Percentiles rank a stretch among this genome's conserved stretches.
Evolutionary conservation across 495 filamentous ascomycete species (phyloP).

Genomic region (Xylaria intraflava): DNA sequence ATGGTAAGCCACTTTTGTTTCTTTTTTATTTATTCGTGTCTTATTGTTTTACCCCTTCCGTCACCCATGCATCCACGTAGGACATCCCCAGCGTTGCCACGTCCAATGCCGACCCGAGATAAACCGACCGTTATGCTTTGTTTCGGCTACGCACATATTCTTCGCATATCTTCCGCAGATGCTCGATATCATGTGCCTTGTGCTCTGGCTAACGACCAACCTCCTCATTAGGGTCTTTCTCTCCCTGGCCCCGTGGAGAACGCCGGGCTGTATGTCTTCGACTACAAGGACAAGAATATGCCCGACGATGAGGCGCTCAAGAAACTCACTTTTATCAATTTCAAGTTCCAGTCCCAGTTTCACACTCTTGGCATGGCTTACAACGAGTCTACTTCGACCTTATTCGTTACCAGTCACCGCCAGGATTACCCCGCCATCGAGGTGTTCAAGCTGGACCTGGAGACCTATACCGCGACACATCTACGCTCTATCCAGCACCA

Average conservation of each 20-base stretch:
- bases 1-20: conserved; percentile 28
- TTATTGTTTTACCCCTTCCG: conserved; percentile 6
- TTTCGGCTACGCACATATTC: conserved; percentile 1
- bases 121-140: background rate
- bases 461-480: conserved; percentile 27
- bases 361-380: conserved; percentile 44
- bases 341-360: conserved; percentile 26
- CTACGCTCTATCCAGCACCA: conserved; percentile 44
- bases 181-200: conserved; percentile 5
- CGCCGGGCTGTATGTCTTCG: conserved; percentile 33
- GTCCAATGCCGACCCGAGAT: background rate
- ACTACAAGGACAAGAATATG: conserved; percentile 23
- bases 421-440: conserved; percentile 36
- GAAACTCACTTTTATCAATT: conserved; percentile 28
- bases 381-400: conserved; percentile 25
- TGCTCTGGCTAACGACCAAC: background rate
- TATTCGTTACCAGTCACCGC: conserved; percentile 29
- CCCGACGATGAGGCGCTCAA: conserved; percentile 21
- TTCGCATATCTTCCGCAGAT: no score
- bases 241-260: conserved; percentile 17
- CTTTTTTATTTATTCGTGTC: background rate
- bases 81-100: background rate
- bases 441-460: conserved; percentile 48
- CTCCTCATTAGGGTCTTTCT: conserved; percentile 17
- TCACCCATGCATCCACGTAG: background rate